Percentiles rank a stretch among this genome's conserved stretches.
Conservation (phyloP, 345 rosid species). For the Ricinus communis region DNA sequence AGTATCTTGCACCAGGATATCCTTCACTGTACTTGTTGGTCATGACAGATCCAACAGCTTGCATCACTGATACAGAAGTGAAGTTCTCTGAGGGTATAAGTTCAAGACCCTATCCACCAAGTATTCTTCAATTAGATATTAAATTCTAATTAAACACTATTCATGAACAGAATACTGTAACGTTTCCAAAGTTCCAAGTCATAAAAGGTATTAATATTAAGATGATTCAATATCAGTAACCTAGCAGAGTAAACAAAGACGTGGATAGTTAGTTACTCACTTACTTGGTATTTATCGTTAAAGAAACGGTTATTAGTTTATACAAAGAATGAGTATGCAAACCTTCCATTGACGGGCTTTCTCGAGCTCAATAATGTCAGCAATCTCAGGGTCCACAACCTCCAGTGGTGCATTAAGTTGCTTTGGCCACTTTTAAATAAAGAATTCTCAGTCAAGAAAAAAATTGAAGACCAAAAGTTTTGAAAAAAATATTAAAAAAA, state of each 20-base stretch:
- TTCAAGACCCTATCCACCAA: slow-evolving; percentile 68
- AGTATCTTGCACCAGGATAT: slow-evolving; percentile 98
- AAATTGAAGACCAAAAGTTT: neutral
- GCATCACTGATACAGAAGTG: slow-evolving; percentile 98
- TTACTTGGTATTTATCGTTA: no score
- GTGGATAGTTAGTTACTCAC: no score
- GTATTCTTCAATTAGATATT: neutral
- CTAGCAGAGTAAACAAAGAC: neutral
- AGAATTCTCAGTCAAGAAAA: neutral
- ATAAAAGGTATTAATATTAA: no score
- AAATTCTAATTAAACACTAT: neutral
- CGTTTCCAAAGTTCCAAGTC: no score
- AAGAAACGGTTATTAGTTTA: neutral
- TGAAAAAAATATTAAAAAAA: neutral
- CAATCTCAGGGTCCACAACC: slow-evolving; percentile 91
- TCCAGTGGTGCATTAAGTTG: slow-evolving; percentile 89
- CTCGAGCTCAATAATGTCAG: slow-evolving; percentile 93
- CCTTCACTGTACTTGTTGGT: slow-evolving; percentile 99
- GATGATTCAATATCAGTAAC: neutral
- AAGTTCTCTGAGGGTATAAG: slow-evolving; percentile 98
- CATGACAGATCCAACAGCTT: slow-evolving; percentile 99
- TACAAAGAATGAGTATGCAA: neutral
- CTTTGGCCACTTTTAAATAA: slow-evolving; percentile 76
- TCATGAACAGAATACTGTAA: neutral
- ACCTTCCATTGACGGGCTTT: slow-evolving; percentile 99